Base-by-base conservation (phyloP, 164 flowering plant genomes). In the Platanus orientalis region DNA sequence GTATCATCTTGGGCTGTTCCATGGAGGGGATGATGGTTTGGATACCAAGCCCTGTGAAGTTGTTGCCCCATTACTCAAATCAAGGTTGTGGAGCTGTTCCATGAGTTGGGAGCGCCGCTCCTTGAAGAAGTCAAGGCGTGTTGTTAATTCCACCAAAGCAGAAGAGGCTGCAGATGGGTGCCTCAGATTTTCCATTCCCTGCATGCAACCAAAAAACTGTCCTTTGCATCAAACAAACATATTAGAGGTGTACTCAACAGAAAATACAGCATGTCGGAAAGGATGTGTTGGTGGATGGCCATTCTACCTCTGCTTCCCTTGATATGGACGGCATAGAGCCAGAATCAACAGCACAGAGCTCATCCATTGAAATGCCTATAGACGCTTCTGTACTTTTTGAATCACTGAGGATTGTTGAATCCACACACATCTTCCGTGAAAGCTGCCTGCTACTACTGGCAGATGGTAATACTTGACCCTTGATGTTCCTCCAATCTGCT, bases 71-170 rank as follows among this genome's bases (percentile, higher is more conserved):
- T 87, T 84, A 74, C 84, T 87, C 39, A 85, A 61, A 64, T 94
- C 96, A 19, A 94, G 90, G 78, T 79, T 86, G 76, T 94, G 96
- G 28, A 94, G 93, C 71, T 94, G 99, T 66, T 94, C 97, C 90
- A 91, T 94, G 48, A 94, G 88, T 69, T 94, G 99, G 32, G 96
- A 86, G 30, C 99, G 87, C 45, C 97, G 73, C 67, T 94, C 99
- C 87, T 91, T 94, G 80, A 94, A 94, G 78, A 91, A 94, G 77
- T 94, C 96, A 1, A 94, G 96, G 5, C 99, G 91, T 16, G 96
- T 81, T 29, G 99, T 94, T 56, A 94, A 76, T 69, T 94, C 97
- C 52, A 87, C 88, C 75, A 94, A 69, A 28, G 98, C 79, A 1
- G 98, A 87, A 9, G 96, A 84, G 21, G 89, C 87, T 30, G 77